Percentiles rank a stretch among this genome's conserved stretches.
phyloP scores from a whole-genome alignment of 768 basidiomycete genomes.

The Sporobolomyces pararoseus region DNA sequence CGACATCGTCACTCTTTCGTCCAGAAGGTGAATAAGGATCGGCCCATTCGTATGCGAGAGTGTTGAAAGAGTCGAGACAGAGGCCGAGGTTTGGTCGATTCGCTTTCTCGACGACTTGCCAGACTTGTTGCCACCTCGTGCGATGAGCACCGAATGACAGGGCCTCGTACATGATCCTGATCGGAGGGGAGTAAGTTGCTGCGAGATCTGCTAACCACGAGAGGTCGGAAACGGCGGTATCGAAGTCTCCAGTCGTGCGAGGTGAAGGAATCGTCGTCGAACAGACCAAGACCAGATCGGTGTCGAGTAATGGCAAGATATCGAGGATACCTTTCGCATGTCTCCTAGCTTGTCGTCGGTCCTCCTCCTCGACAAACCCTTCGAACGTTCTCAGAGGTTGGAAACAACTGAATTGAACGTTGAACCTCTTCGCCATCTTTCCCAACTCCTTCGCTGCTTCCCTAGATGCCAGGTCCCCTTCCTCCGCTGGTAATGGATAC shows the following conservation, averaged over 20 bases:
- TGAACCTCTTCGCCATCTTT: conserved; percentile 16
- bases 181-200: conserved; percentile 45
- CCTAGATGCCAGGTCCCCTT: conserved; percentile 39
- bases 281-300: conserved; percentile 51
- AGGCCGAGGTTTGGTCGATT: conserved; percentile 52
- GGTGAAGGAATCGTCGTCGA: conserved; percentile 48
- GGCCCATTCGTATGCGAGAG: conserved; percentile 52
- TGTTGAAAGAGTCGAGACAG: conserved; percentile 52
- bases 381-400: conserved; percentile 53
- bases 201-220: conserved; percentile 50
- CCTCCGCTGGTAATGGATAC: conserved; percentile 41
- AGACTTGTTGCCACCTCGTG: conserved; percentile 51
- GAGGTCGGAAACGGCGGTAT: conserved; percentile 46
- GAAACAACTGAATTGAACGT: conserved; percentile 48
- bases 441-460: conserved; percentile 46
- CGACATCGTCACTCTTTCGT: conserved; percentile 42
- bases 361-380: conserved; percentile 47
- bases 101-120: conserved; percentile 49
- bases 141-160: conserved; percentile 50
- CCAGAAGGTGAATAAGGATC: conserved; percentile 48
- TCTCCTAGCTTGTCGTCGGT: conserved; percentile 46
- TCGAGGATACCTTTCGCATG: conserved; percentile 49
- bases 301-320: conserved; percentile 48
- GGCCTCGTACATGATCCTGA: conserved; percentile 43
- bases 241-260: conserved; percentile 41